Conservation (phyloP, 2,329 filamentous ascomycete species). For the Dothistroma septosporum region DNA sequence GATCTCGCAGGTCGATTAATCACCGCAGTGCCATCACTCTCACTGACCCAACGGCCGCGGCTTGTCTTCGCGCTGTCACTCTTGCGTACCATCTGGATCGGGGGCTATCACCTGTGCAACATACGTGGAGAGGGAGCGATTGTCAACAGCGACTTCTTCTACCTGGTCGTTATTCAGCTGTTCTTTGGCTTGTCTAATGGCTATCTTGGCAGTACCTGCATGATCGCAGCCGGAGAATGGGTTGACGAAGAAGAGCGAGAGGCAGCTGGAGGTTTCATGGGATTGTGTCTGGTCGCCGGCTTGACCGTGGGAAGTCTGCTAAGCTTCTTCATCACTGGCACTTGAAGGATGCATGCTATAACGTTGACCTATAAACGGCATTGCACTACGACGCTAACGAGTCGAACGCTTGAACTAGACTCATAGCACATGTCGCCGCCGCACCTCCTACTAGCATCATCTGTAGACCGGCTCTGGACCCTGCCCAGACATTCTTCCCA, state of each 20-base stretch:
- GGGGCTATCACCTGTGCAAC: slow-evolving; percentile 87
- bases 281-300: slow-evolving; percentile 78
- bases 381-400: slow-evolving; percentile 5
- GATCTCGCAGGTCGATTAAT: slow-evolving; percentile 73
- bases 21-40: slow-evolving; percentile 55
- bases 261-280: slow-evolving; percentile 91
- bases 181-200: slow-evolving; percentile 82
- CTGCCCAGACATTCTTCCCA: slow-evolving; percentile 41
- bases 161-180: slow-evolving; percentile 76
- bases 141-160: slow-evolving; percentile 80
- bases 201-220: slow-evolving; percentile 78
- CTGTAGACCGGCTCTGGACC: slow-evolving; percentile 57
- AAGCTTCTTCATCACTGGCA: slow-evolving; percentile 67
- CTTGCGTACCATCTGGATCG: slow-evolving; percentile 66
- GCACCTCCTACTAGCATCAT: slow-evolving; percentile 62
- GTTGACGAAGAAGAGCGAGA: slow-evolving; percentile 80
- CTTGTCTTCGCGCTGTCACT: slow-evolving; percentile 65
- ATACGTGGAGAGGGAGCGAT: slow-evolving; percentile 69
- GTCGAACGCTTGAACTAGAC: slow-evolving; percentile 25
- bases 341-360: slow-evolving; percentile 12
- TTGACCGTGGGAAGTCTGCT: slow-evolving; percentile 80
- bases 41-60: slow-evolving; percentile 59
- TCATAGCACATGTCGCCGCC: slow-evolving; percentile 62
- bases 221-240: slow-evolving; percentile 84
- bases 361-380: background rate